Evolutionary conservation across 2,329 filamentous ascomycete species (phyloP), one percentile per base, ranked within the genome.

Genomic region (Penicillium fuscoglaucum): DNA sequence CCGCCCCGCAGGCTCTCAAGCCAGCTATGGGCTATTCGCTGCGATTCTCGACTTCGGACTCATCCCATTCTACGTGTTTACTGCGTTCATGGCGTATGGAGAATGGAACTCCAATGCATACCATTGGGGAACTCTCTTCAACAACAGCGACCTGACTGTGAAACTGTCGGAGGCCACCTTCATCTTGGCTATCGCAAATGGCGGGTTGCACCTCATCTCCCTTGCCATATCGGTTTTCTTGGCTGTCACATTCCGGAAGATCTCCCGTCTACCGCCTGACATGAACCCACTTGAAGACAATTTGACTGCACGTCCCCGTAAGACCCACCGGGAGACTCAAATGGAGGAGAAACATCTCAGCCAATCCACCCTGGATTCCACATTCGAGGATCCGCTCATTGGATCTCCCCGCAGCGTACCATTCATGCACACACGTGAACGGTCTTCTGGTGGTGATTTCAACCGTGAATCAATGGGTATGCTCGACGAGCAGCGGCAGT

Each of bases 211-310:
- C 71, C 68, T 90, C 0, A 62, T 91, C 10, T 90, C 90, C 1
- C 75, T 95, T 1, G 74, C 80, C 19, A 79, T 96, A 37, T 90
- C 90, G 6, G 72, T 90, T 33, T 97, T 89, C 77, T 81, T 98
- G 28, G 86, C 87, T 17, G 72, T 90, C 52, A 84, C 89, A 66
- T 98, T 97, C 84, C 85, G 88, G 41, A 89, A 90, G 70, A 97
- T 98, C 68, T 82, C 87, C 6, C 80, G 83, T 21, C 83, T 97
- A 72, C 93, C 93, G 6, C 93, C 93, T 0, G 93, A 98, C 70
- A 91, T 96, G 90, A 98, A 98, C 72, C 93, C 93, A 1, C 82
- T 98, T 15, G 93, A 97, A 72, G 86, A 90, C 64, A 88, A 93
- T 68, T 79, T 96, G 58, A 97, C 92, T 1, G 87, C 90, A 57